phyloP scores from a whole-genome alignment of 2,329 filamentous ascomycete species.

The Ramichloridium luteum region DNA sequence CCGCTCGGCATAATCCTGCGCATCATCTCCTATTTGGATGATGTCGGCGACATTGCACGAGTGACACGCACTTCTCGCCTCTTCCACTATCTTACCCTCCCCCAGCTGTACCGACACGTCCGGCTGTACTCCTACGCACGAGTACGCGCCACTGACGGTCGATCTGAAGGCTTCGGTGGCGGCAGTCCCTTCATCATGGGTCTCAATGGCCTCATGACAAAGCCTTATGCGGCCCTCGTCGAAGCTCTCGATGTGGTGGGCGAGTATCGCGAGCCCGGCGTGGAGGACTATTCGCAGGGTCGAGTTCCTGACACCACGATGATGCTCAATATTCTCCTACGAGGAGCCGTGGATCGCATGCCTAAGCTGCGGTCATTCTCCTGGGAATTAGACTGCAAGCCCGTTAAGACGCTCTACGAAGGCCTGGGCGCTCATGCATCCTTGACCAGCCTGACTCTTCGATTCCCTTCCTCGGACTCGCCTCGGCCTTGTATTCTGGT shows the following conservation, averaged over 20 bases:
- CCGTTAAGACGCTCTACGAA: conserved; percentile 46
- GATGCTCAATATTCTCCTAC: conserved; percentile 49
- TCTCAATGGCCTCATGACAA: conserved; percentile 48
- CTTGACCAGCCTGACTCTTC: conserved; percentile 42
- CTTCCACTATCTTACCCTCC: conserved; percentile 52
- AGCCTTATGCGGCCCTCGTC: conserved; percentile 41
- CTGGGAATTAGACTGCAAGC: conserved; percentile 51
- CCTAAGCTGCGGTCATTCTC: conserved; percentile 42
- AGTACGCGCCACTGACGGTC: conserved; percentile 45
- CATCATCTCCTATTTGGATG: conserved; percentile 46
- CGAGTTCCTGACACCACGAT: conserved; percentile 52
- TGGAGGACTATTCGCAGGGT: conserved; percentile 47
- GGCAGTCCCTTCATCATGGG: conserved; percentile 53
- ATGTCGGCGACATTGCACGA: conserved; percentile 46
- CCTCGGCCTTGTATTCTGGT: conserved; percentile 46
- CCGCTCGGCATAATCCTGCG: conserved; percentile 47
- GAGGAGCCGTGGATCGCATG: conserved; percentile 49
- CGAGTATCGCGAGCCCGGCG: conserved; percentile 45
- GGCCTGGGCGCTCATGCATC: conserved; percentile 39
- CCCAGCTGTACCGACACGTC: conserved; percentile 46
- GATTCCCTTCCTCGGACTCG: conserved; percentile 41
- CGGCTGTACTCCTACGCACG: conserved; percentile 46
- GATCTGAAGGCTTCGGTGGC: conserved; percentile 49
- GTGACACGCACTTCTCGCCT: conserved; percentile 49
- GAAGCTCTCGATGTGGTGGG: conserved; percentile 41